Evolutionary conservation across 2,329 filamentous ascomycete genomes (phyloP).

Genomic region (Cercospora zeina): DNA sequence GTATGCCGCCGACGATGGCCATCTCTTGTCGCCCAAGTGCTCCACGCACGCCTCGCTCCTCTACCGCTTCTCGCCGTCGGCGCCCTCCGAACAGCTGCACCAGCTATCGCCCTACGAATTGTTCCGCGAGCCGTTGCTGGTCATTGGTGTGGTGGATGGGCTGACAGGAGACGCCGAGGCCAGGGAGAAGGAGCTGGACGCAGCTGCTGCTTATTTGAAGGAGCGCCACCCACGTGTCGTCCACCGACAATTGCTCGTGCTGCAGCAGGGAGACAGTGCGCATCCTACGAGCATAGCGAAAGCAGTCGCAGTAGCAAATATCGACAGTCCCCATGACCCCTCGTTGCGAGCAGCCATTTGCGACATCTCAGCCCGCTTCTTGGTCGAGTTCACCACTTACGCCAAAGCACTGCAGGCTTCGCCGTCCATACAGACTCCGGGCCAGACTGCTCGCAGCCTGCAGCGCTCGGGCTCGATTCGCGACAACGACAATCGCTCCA

Average conservation of each 20-base stretch:
- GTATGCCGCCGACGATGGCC: slow-evolving; percentile 19
- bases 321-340: slow-evolving; percentile 24
- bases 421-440: slow-evolving; percentile 75
- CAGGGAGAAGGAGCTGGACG: slow-evolving; percentile 34
- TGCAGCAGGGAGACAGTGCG: slow-evolving; percentile 25
- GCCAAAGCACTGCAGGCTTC: slow-evolving; percentile 52
- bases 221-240: slow-evolving; percentile 40
- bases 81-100: slow-evolving; percentile 75
- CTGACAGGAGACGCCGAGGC: slow-evolving; percentile 59
- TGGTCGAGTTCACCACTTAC: slow-evolving; percentile 51
- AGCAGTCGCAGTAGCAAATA: slow-evolving; percentile 27
- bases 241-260: slow-evolving; percentile 37
- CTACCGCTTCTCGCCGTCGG: slow-evolving; percentile 80
- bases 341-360: slow-evolving; percentile 50
- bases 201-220: slow-evolving; percentile 35
- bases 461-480: slow-evolving; percentile 41
- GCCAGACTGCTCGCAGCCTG: slow-evolving; percentile 45
- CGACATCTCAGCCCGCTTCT: slow-evolving; percentile 47
- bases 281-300: slow-evolving; percentile 17
- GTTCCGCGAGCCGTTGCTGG: slow-evolving; percentile 77
- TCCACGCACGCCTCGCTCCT: slow-evolving; percentile 84
- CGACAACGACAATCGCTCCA: slow-evolving; percentile 29
- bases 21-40: slow-evolving; percentile 71
- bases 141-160: slow-evolving; percentile 85
- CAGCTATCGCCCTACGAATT: slow-evolving; percentile 85